These are phyloP conservation scores for Amniculicola lignicola DNA, from an alignment of 495 filamentous ascomycete genomes.

Conservation along the genomic window DNA sequence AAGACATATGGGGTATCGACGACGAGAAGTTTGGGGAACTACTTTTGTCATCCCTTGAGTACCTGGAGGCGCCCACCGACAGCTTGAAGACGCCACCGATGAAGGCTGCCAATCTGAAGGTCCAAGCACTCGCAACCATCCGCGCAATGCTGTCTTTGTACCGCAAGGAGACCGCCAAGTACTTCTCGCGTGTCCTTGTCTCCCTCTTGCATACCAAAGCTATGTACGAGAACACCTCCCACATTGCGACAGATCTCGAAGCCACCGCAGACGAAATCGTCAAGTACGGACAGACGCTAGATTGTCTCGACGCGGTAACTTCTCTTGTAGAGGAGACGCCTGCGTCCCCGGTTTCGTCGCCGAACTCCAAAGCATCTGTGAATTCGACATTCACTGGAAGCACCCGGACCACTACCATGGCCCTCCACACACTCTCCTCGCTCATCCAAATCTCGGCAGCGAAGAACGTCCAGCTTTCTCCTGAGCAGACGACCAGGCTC, in stretches of 20 bases:
- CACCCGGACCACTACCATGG: slow-evolving; percentile 30
- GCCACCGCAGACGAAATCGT: slow-evolving; percentile 56
- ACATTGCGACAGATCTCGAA: slow-evolving; percentile 58
- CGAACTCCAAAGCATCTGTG: slow-evolving; percentile 14
- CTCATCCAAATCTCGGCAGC: slow-evolving; percentile 31
- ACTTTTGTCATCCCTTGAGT: slow-evolving; percentile 68
- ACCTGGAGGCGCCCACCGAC: slow-evolving; percentile 54
- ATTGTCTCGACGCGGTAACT: slow-evolving; percentile 52
- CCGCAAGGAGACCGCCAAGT: slow-evolving; percentile 59
- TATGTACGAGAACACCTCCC: slow-evolving; percentile 51
- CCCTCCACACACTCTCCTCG: slow-evolving; percentile 26
- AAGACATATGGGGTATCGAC: slow-evolving; percentile 54
- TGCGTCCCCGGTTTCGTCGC: slow-evolving; percentile 11
- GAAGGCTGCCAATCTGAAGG: slow-evolving; percentile 71
- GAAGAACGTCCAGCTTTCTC: slow-evolving; percentile 26
- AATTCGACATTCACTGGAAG: slow-evolving; percentile 3
- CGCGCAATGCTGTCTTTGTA: slow-evolving; percentile 71
- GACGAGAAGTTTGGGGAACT: slow-evolving; percentile 66
- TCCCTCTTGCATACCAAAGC: slow-evolving; percentile 64
- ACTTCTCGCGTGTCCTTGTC: slow-evolving; percentile 62
- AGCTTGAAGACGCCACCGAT: slow-evolving; percentile 42
- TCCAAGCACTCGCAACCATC: slow-evolving; percentile 77
- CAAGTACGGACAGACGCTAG: slow-evolving; percentile 45
- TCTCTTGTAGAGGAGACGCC: slow-evolving; percentile 44
- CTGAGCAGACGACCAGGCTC: slow-evolving; percentile 41